Base-by-base conservation (phyloP, 108 stramenopile species). In the Pseudonitzschia multiseries region DNA sequence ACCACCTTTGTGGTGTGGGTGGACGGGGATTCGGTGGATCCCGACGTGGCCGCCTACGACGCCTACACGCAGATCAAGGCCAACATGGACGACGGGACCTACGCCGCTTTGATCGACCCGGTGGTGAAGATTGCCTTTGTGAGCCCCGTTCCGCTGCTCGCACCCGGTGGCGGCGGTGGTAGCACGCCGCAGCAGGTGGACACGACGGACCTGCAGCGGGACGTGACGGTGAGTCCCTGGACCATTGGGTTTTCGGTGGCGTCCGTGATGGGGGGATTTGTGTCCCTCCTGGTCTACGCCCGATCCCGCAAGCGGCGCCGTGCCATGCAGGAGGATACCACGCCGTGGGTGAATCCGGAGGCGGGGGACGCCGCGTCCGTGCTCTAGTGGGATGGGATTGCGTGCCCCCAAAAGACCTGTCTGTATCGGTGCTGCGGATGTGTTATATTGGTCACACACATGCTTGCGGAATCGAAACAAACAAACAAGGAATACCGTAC, bases 161-260 rank as follows among this genome's bases (percentile, higher is more conserved):
- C 48, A 8, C 77, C 77, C 20, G 46, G 13, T 8, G 15, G 32
- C 33, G 44, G 29, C 22, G 43, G 28, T 28, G 41, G 36, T 4
- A 31, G 44, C 50, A 8, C 65, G 4, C 13, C 69, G 44, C 4
- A 56, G 21, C 24, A 26, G 26, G 24, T 56, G 22, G 63, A 40
- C 17, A 44, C n/a, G n/a, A 4, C 36, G 18, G 29, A 72, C 60
- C 60, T 60, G 31, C 20, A 62, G 44, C 48, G 59, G 0, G 8
- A 48, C n/a, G 56, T 52, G 21, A 29, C 31, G 74, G 50, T 62
- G 46, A 43, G 40, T 18, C 74, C 68, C 12, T 85, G 78, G 80
- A 85, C 80, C 26, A 76, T 85, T 75, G 84, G 84, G 6, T 77
- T 80, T 26, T 75, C 69, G 33, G 72, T 81, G 13, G 80, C 78